Evolutionary conservation across 805 yeast species (phyloP).

Genomic region (Candida maesae): DNA sequence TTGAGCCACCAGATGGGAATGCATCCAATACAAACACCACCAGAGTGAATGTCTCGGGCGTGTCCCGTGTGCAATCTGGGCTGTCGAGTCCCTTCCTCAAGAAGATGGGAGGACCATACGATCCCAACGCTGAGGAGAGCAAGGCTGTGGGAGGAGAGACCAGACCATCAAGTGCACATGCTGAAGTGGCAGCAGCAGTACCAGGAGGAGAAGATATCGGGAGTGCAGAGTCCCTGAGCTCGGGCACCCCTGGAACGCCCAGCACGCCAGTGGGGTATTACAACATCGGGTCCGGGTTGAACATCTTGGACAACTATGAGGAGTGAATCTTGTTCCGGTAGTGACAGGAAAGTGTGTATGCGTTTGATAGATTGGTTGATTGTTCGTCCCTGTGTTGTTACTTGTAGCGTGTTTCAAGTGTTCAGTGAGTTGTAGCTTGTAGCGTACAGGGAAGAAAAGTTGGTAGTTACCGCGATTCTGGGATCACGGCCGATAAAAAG

Average conservation of each 20-base stretch:
- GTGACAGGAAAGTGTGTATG: too few species aligned
- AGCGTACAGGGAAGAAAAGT: too few species aligned
- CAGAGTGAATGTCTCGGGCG: too few species aligned
- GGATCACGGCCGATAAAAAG: too few species aligned
- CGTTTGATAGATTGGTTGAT: too few species aligned
- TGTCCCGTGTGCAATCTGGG: too few species aligned
- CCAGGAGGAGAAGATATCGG: background rate
- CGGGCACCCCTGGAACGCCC: too few species aligned
- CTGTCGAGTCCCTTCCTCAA: slow-evolving; percentile 13
- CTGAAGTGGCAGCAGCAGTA: background rate
- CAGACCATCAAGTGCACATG: background rate
- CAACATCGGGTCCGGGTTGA: slow-evolving; percentile 13
- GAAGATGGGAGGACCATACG: slow-evolving; percentile 17
- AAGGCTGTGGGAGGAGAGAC: background rate
- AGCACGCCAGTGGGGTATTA: slow-evolving; percentile 18
- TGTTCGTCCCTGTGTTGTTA: too few species aligned
- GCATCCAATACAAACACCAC: background rate
- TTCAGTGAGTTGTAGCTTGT: too few species aligned
- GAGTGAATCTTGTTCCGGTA: background rate
- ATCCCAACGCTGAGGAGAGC: background rate
- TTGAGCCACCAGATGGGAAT: slow-evolving; percentile 4
- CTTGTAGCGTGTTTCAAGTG: too few species aligned
- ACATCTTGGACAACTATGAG: slow-evolving; percentile 18
- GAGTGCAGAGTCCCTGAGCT: too few species aligned
- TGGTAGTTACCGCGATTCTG: too few species aligned